A percentile compares a stretch with the other conserved stretches of the same genome.
Evolutionary conservation across 1,284 basidiomycete genomes (phyloP).

Genomic region (Athelia psychrophila): DNA sequence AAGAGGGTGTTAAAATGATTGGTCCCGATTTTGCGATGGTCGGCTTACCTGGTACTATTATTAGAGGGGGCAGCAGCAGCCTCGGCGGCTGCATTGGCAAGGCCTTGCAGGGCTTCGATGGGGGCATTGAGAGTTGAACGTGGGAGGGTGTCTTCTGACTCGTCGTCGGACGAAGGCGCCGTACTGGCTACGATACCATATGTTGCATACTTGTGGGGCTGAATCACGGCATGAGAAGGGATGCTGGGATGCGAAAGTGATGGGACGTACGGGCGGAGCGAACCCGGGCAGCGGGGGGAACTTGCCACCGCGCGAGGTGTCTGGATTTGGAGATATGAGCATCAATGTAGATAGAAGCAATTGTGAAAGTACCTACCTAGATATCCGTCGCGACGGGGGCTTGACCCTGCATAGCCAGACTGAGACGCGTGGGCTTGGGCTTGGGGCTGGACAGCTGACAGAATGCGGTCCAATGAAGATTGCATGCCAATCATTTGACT

Average conservation of each 20-base stretch:
- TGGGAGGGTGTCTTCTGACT: conserved; percentile 83
- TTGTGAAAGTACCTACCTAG: not conserved
- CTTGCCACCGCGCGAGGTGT: conserved; percentile 20
- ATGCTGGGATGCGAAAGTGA: conserved; percentile 10
- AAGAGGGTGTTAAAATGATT: conserved; percentile 3
- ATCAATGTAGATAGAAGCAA: not conserved
- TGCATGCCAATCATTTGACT: conserved; percentile 91
- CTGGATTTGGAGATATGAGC: conserved; percentile 14
- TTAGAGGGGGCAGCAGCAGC: conserved; percentile 72
- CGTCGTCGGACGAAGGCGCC: conserved; percentile 82
- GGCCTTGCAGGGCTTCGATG: conserved; percentile 88
- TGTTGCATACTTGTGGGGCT: conserved; percentile 88
- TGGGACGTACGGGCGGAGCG: conserved; percentile 71
- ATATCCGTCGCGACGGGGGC: conserved; percentile 17
- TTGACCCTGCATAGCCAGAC: conserved; percentile 9
- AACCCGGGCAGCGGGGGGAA: conserved; percentile 89
- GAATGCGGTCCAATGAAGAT: conserved; percentile 77
- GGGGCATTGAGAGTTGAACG: conserved; percentile 83
- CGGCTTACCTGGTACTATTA: conserved; percentile 21
- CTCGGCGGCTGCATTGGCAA: conserved; percentile 92
- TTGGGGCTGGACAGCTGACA: conserved; percentile 63
- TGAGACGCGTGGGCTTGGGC: conserved; percentile 24
- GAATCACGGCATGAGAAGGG: conserved; percentile 14
- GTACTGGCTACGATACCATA: conserved; percentile 86
- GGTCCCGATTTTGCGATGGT: not conserved